These are phyloP conservation scores for Didymella lethalis DNA, from an alignment of 2,329 filamentous ascomycete genomes.

Conservation along the genomic window DNA sequence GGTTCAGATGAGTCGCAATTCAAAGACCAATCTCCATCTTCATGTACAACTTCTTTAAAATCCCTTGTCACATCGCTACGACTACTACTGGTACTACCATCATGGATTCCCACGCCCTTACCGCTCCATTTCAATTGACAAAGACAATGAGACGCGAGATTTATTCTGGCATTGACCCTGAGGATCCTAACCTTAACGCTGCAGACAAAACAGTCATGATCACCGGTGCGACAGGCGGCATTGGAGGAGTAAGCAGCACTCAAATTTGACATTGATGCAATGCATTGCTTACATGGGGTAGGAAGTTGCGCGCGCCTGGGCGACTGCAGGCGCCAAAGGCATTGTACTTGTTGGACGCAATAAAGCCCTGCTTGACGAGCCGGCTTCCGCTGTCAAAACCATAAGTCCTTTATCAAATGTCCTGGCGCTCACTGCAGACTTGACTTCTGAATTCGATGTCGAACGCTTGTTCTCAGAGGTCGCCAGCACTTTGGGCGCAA, in stretches of 20 bases:
- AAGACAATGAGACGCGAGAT: slow-evolving; percentile 28
- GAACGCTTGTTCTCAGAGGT: slow-evolving; percentile 26
- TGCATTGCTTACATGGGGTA: slow-evolving; percentile 4
- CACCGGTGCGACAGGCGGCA: slow-evolving; percentile 31
- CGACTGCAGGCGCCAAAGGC: slow-evolving; percentile 33
- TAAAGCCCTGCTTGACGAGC: slow-evolving; percentile 28
- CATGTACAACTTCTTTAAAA: not conserved
- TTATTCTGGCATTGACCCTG: slow-evolving; percentile 30
- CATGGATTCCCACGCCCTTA: slow-evolving; percentile 23
- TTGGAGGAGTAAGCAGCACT: slow-evolving; percentile 25
- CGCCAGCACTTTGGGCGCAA: slow-evolving; percentile 17
- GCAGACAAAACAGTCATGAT: slow-evolving; percentile 32
- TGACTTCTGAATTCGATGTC: slow-evolving; percentile 30
- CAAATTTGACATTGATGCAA: not conserved
- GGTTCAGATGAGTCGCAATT: not conserved
- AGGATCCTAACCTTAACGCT: slow-evolving; percentile 21
- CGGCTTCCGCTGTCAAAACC: slow-evolving; percentile 21
- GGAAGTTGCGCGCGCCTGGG: slow-evolving; percentile 37
- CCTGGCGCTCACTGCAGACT: slow-evolving; percentile 30
- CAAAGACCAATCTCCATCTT: not conserved
- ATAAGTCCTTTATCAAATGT: slow-evolving; percentile 29
- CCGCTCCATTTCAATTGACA: slow-evolving; percentile 28
- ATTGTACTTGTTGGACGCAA: slow-evolving; percentile 38
- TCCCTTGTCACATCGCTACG: not conserved
- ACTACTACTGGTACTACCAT: not conserved